Evolutionary conservation across 371 early-diverging fungal species (phyloP).

Genomic region (Actinomortierella wolfii): DNA sequence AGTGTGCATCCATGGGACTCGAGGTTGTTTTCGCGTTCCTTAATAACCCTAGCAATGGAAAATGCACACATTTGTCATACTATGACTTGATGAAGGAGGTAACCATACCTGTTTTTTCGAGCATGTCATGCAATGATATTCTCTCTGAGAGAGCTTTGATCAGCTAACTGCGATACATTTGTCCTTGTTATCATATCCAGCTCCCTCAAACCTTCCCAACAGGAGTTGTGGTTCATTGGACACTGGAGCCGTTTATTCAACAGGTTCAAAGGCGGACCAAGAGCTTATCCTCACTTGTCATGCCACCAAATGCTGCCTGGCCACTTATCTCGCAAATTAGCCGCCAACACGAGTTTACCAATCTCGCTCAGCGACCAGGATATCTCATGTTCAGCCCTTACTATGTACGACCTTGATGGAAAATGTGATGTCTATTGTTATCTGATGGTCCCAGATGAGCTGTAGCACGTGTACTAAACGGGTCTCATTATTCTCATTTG

Average conservation of each 20-base stretch:
- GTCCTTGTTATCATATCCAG: slow-evolving; percentile 5
- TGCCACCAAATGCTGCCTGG: slow-evolving; percentile 82
- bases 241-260: slow-evolving; percentile 66
- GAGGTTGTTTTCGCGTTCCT: slow-evolving; percentile 41
- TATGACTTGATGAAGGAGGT: slow-evolving; percentile 48
- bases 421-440: no score
- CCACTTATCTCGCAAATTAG: slow-evolving; percentile 80
- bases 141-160: background rate
- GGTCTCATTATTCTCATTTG: no score
- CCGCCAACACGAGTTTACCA: slow-evolving; percentile 75
- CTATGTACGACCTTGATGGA: slow-evolving; percentile 15
- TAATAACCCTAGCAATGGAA: slow-evolving; percentile 25
- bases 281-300: slow-evolving; percentile 61
- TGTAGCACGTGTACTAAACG: no score
- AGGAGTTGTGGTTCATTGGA: slow-evolving; percentile 63
- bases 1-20: slow-evolving; percentile 41
- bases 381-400: slow-evolving; percentile 55
- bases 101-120: slow-evolving; percentile 1
- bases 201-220: slow-evolving; percentile 34
- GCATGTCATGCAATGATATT: background rate
- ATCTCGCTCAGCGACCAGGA: slow-evolving; percentile 63
- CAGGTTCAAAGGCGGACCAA: slow-evolving; percentile 61
- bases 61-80: slow-evolving; percentile 35
- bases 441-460: no score
- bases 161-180: background rate